Percentiles rank a stretch among this genome's conserved stretches.
Conservation (phyloP, 2,329 filamentous ascomycete genomes). For the Lecanosticta acicola region DNA sequence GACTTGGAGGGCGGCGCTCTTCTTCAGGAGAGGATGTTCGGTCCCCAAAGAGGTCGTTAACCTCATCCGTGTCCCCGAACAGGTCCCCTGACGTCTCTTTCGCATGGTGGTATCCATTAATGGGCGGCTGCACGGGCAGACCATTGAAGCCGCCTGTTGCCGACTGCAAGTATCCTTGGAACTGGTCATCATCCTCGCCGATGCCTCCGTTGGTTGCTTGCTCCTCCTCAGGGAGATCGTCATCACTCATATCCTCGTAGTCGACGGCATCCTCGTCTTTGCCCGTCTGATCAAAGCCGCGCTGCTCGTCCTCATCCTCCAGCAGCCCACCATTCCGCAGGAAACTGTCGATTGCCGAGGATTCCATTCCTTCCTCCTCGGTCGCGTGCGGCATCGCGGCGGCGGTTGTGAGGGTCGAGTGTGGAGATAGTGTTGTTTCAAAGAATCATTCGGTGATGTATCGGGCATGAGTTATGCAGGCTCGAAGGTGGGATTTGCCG, state of each 20-base stretch:
- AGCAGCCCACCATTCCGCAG: slow-evolving; percentile 23
- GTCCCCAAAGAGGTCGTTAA: slow-evolving; percentile 37
- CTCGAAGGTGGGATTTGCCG: not conserved
- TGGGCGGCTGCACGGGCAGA: slow-evolving; percentile 10
- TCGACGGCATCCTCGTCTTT: slow-evolving; percentile 93
- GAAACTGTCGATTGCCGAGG: slow-evolving; percentile 19
- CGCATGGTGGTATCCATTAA: slow-evolving; percentile 20
- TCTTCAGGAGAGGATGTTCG: slow-evolving; percentile 30
- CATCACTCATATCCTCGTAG: slow-evolving; percentile 85
- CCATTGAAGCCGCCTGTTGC: slow-evolving; percentile 12
- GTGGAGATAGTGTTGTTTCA: not conserved
- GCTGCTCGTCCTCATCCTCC: slow-evolving; percentile 23
- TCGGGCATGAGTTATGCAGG: not conserved
- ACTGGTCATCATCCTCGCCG: slow-evolving; percentile 16
- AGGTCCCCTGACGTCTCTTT: slow-evolving; percentile 49
- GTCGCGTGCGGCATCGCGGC: slow-evolving; percentile 37
- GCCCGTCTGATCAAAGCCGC: slow-evolving; percentile 49
- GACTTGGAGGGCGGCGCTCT: slow-evolving; percentile 18
- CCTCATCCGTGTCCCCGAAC: slow-evolving; percentile 56
- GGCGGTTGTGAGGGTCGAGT: not conserved
- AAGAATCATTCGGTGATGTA: no score
- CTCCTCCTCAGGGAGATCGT: slow-evolving; percentile 80
- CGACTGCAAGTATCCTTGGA: slow-evolving; percentile 10
- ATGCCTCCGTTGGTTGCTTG: slow-evolving; percentile 34
- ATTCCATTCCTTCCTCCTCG: slow-evolving; percentile 13